phyloP scores from a whole-genome alignment of 768 basidiomycete genomes.

The Phanerochaete sordida region DNA sequence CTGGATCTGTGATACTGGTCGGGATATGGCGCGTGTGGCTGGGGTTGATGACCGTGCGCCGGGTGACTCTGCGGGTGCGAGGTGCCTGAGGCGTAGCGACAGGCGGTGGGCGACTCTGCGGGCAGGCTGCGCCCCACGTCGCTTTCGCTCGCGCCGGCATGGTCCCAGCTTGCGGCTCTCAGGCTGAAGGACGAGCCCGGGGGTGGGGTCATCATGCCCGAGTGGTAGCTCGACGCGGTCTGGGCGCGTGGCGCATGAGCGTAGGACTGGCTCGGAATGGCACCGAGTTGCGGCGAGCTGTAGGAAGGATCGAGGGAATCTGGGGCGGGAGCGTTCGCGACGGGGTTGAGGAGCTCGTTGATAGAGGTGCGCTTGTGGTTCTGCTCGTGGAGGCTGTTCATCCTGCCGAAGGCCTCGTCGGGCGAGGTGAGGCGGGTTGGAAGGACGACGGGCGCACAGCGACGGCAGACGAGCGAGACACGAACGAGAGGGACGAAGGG shows the following conservation, averaged over 20 bases:
- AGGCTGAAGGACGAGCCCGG: constrained; percentile 41
- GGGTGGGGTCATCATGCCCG: constrained; percentile 17
- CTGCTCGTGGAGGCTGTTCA: constrained; percentile 40
- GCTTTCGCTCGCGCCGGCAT: constrained; percentile 32
- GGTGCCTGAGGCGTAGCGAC: constrained; percentile 32
- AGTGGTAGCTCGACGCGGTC: constrained; percentile 14
- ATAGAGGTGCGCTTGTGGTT: constrained; percentile 47
- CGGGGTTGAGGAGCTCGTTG: constrained; percentile 48
- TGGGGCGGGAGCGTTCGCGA: constrained; percentile 33
- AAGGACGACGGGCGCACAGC: constrained; percentile 7
- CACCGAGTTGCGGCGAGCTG: constrained; percentile 24
- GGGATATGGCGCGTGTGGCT: constrained; percentile 21
- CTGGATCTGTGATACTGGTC: constrained; percentile 21
- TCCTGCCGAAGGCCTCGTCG: constrained; percentile 24
- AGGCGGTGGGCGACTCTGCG: constrained; percentile 25
- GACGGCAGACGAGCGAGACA: constrained; percentile 6
- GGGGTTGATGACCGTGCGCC: neutral
- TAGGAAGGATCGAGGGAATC: constrained; percentile 25
- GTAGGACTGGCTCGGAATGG: constrained; percentile 18
- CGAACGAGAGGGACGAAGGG: constrained; percentile 5
- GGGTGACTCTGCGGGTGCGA: constrained; percentile 16
- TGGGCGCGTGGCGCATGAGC: constrained; percentile 7
- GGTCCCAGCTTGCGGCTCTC: constrained; percentile 61
- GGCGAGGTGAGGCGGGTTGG: constrained; percentile 4
- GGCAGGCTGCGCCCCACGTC: constrained; percentile 32